Base-by-base conservation (phyloP, 2,329 filamentous ascomycete genomes). In the Tolypocladium pustulatum region DNA sequence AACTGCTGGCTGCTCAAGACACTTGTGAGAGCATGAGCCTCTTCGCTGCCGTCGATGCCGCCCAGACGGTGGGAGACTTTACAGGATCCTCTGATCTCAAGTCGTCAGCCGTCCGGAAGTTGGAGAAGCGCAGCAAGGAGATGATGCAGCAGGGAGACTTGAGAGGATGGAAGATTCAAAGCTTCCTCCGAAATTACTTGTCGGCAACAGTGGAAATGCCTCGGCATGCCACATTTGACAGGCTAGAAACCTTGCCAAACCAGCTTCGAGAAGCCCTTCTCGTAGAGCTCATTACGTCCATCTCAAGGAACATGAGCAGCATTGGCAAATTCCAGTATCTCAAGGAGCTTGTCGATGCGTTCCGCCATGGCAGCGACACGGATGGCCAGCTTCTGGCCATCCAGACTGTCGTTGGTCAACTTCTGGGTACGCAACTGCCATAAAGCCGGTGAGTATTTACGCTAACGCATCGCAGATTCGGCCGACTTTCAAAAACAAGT, bases 101-200 rank as follows among this genome's bases (percentile, higher is more conserved):
- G 58, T 59, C 71, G 20, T 68, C 70, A 3, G 64, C 71, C 12
- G 57, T 70, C 15, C 67, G 68, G 32, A 73, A 71, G 55, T 65
- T 77, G 7, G 73, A 75, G 55, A 70, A 71, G 59, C 62, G 67
- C 54, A 73, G 70, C 55, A 65, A 64, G 36, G 58, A 69, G 27
- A 68, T 69, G 1, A 72, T 77, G 65, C 53, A 65, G 7, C 60
- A 65, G 5, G 74, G 73, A 1, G 69, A 75, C 34, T 37, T 76
- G 17, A 66, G 69, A 36, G 78, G 76, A 7, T 81, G 79, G 78
- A 75, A 75, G 61, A 63, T 79, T 34, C 72, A 75, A 57, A 73
- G 70, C 3, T 77, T 81, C 57, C 63, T 81, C 10, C 69, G 70
- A 6, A 73, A 66, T 5, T 69, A 75, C 55, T 69, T 78, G 27